These are phyloP conservation scores for Candida fluviatilis DNA, from an alignment of 805 yeast genomes.

Conservation along the genomic window DNA sequence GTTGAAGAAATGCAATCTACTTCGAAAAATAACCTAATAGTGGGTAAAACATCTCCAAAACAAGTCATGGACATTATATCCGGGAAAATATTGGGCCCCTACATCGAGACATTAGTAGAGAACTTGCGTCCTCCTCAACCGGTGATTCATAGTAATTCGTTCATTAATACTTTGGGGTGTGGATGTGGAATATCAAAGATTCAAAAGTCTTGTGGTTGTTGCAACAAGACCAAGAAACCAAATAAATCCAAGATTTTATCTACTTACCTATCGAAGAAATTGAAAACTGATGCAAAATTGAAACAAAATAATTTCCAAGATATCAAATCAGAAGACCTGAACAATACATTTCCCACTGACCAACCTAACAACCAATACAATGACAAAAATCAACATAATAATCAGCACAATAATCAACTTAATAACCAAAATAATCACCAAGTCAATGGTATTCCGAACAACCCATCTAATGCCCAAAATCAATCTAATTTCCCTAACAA, in stretches of 20 bases:
- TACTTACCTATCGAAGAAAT: conserved; percentile 23
- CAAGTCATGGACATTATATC: conserved; percentile 35
- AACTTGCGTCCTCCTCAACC: conserved; percentile 18
- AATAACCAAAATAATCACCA: too few species aligned
- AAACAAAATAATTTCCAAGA: neutral
- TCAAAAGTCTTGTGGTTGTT: conserved; percentile 26
- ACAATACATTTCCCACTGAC: too few species aligned
- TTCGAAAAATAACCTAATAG: conserved; percentile 16
- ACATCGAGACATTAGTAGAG: conserved; percentile 15
- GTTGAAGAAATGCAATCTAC: conserved; percentile 36
- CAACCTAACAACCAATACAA: too few species aligned
- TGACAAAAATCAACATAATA: too few species aligned
- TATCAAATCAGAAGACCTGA: too few species aligned
- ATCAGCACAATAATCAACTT: too few species aligned
- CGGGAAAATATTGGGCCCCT: conserved; percentile 38
- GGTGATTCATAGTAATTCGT: conserved; percentile 25
- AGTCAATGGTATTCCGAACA: too few species aligned
- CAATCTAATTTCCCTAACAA: too few species aligned
- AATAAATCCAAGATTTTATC: conserved; percentile 33
- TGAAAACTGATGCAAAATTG: conserved; percentile 6
- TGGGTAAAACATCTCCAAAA: conserved; percentile 34
- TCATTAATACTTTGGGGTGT: conserved; percentile 31
- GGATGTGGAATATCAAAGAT: conserved; percentile 17
- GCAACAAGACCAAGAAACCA: conserved; percentile 22
- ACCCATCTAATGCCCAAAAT: too few species aligned